Percentiles rank a stretch among this genome's conserved stretches.
phyloP scores from a whole-genome alignment of 2,329 filamentous ascomycete species.

The Fusarium siculi region DNA sequence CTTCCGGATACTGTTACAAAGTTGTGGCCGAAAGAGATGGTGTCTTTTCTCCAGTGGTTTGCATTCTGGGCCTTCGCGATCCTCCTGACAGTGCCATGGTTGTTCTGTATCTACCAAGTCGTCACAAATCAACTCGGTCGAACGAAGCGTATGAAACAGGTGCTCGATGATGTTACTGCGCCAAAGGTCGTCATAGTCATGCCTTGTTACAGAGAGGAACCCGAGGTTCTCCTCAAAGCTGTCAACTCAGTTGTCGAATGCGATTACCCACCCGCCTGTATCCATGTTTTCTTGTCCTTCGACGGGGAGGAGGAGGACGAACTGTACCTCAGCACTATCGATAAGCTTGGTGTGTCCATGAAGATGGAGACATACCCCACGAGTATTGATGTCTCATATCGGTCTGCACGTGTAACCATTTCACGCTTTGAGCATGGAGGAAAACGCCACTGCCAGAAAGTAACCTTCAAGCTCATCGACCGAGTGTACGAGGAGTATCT shows the following conservation, averaged over 20 bases:
- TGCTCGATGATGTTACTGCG: constrained; percentile 84
- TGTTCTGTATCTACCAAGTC: constrained; percentile 91
- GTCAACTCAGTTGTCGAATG: constrained; percentile 92
- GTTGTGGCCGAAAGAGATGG: constrained; percentile 76
- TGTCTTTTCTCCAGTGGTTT: constrained; percentile 86
- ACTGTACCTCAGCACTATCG: constrained; percentile 86
- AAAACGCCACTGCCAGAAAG: constrained; percentile 93
- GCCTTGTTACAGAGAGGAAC: constrained; percentile 95
- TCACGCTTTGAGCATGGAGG: constrained; percentile 94
- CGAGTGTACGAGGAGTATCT: constrained; percentile 90
- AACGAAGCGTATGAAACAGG: constrained; percentile 82
- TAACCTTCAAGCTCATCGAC: constrained; percentile 92
- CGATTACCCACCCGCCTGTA: constrained; percentile 90
- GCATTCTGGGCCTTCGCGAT: constrained; percentile 93
- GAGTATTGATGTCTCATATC: constrained; percentile 91
- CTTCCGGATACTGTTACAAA: constrained; percentile 77
- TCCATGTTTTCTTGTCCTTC: constrained; percentile 95
- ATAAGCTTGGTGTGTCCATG: constrained; percentile 83
- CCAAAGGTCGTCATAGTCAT: constrained; percentile 97
- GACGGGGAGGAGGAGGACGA: constrained; percentile 92
- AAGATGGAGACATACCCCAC: constrained; percentile 82
- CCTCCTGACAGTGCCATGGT: constrained; percentile 87
- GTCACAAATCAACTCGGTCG: constrained; percentile 88
- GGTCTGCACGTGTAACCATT: constrained; percentile 84
- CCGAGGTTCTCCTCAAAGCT: constrained; percentile 83